Evolutionary conservation across 495 filamentous ascomycete species (phyloP).

Genomic region (Hyaloscypha finlandica): DNA sequence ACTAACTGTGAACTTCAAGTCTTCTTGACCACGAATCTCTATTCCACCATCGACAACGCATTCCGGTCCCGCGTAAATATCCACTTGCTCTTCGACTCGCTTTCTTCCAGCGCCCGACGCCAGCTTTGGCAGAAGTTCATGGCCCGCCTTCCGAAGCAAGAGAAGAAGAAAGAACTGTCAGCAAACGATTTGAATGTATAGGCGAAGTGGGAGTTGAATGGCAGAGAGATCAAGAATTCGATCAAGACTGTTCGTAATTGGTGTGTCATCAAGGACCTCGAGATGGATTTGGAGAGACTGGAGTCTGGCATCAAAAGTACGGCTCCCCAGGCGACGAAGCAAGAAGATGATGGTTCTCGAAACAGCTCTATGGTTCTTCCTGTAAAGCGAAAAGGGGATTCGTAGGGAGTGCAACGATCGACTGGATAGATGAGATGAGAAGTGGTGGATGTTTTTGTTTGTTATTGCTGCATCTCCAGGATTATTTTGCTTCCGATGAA

Average conservation of each 20-base stretch:
- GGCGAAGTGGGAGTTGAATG: too few relatives aligned
- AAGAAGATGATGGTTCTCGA: too few relatives aligned
- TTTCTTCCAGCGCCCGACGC: conserved; percentile 17
- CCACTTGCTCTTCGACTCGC: conserved; percentile 27
- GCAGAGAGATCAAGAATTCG: conserved; percentile 28
- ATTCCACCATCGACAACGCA: conserved; percentile 29
- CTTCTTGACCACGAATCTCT: conserved; percentile 49
- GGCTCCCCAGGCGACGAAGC: conserved; percentile 12
- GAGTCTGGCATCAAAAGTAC: conserved; percentile 36
- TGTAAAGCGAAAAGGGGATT: too few relatives aligned
- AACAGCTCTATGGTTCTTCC: too few relatives aligned
- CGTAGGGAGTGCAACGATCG: too few relatives aligned
- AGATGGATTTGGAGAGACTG: conserved; percentile 35
- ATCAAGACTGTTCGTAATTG: conserved; percentile 36
- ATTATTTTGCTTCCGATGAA: too few relatives aligned
- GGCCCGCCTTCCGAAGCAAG: conserved; percentile 23
- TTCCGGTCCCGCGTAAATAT: conserved; percentile 33
- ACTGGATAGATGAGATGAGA: too few relatives aligned
- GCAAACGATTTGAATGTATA: conserved; percentile 26
- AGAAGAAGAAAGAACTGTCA: conserved; percentile 29
- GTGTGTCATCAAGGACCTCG: conserved; percentile 37
- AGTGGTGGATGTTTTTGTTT: too few relatives aligned
- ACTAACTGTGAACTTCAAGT: conserved; percentile 21
- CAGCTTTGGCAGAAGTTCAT: conserved; percentile 33
- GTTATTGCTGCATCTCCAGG: too few relatives aligned